Base-by-base conservation (phyloP, 2,329 filamentous ascomycete species). In the Curvularia verruculosa region DNA sequence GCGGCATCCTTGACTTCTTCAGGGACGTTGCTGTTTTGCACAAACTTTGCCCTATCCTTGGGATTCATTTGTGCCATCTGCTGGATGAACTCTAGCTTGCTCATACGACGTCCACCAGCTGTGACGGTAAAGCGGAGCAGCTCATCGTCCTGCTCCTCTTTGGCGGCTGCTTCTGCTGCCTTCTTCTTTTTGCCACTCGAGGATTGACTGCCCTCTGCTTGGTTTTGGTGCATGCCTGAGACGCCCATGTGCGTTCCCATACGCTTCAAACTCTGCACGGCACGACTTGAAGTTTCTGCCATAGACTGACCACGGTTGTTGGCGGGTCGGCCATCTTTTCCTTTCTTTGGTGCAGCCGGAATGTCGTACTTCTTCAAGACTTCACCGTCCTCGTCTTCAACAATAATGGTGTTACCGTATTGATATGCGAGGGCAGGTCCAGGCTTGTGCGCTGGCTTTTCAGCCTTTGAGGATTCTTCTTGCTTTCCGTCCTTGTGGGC, bases 351-450 rank as follows among this genome's bases (percentile, higher is more conserved):
- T 4, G 84, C 76, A 0, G 82, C 78, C 1, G 89, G 88, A 26
- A 94, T 83, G 61, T 93, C 88, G 71, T 92, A 93, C 54, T 90
- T 88, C 79, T 93, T 93, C 72, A 96, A 85, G 29, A 96, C 91
- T 73, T 96, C 91, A 41, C 91, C 91, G 66, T 93, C 88, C 74
- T 90, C 89, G 60, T 96, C 90, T 77, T 96, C 91, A 15, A 96
- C 89, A 71, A 96, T 94, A 63, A 96, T 91, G 80, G 91, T 93
- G 72, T 91, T 93, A 61, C 91, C 91, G 69, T 92, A 94, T 64
- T 93, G 90, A 72, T 93, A 96, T 5, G 91, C 91, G 46, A 89
- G 82, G n/a, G 91, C 91, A 12, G 90, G 89, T 53, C 89, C 89
- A 63, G 85, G 82, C 36, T 76, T 74, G 10, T 75, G 68, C 23